phyloP scores from a whole-genome alignment of 1,284 basidiomycete species.

The Puccinia sorghi region DNA sequence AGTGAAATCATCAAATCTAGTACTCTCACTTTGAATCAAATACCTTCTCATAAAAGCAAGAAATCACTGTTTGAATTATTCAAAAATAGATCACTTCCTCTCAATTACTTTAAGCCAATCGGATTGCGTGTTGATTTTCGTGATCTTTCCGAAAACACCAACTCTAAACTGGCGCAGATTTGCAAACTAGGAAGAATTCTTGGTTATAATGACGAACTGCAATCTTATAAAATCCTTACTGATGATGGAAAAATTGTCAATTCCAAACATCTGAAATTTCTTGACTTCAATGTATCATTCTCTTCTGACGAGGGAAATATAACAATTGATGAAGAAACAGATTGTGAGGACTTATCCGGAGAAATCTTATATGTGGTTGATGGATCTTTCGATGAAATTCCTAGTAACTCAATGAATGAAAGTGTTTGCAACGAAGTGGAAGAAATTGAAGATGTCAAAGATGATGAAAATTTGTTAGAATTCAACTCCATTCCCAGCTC shows the following conservation, averaged over 20 bases:
- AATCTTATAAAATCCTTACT: background rate
- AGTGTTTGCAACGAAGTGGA: too few relatives aligned
- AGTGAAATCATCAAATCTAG: background rate
- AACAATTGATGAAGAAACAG: background rate
- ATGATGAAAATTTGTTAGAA: too few relatives aligned
- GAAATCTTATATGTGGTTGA: too few relatives aligned
- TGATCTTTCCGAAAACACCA: too few relatives aligned
- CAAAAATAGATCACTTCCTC: background rate
- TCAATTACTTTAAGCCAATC: constrained; percentile 1
- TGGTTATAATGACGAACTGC: background rate
- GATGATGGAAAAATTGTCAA: background rate
- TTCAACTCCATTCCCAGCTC: too few relatives aligned
- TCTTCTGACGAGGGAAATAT: background rate
- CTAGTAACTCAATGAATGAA: too few relatives aligned
- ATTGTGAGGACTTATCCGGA: background rate
- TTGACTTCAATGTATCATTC: background rate
- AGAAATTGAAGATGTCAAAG: background rate
- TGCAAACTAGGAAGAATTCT: background rate
- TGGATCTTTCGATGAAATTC: too few relatives aligned
- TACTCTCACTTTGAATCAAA: background rate
- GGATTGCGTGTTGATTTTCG: too few relatives aligned
- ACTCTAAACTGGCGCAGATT: background rate
- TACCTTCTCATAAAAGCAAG: background rate
- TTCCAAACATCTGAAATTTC: background rate
- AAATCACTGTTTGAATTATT: constrained; percentile 12